These are phyloP conservation scores for Colletotrichum shisoi DNA, from an alignment of 2,329 filamentous ascomycete genomes.

Conservation along the genomic window DNA sequence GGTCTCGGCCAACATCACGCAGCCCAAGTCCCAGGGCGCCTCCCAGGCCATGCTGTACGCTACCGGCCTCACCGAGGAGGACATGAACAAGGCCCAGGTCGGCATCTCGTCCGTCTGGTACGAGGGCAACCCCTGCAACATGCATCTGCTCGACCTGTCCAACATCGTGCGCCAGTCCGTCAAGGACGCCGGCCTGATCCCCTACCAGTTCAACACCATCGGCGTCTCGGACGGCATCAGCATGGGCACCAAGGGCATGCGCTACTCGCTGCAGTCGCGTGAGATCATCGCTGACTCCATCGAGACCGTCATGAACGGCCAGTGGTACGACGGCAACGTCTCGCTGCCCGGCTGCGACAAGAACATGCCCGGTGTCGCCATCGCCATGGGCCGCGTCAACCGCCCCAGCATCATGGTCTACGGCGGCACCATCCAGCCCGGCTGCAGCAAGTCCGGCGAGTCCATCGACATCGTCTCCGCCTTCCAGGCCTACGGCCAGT, in stretches of 20 bases:
- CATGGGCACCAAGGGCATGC: slow-evolving; percentile 98
- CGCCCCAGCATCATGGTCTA: slow-evolving; percentile 97
- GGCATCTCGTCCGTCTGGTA: slow-evolving; percentile 99
- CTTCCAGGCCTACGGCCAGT: slow-evolving; percentile 97
- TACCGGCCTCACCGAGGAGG: slow-evolving; percentile 82
- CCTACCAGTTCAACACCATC: slow-evolving; percentile 99
- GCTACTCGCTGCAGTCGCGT: slow-evolving; percentile 90
- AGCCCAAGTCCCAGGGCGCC: slow-evolving; percentile 96
- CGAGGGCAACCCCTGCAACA: slow-evolving; percentile 98
- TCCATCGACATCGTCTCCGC: slow-evolving; percentile 94
- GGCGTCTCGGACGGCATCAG: slow-evolving; percentile 97
- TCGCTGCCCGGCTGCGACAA: slow-evolving; percentile 98
- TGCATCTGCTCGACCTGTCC: slow-evolving; percentile 94
- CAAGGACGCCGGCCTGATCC: slow-evolving; percentile 77
- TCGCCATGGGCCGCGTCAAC: slow-evolving; percentile 95
- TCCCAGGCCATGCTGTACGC: slow-evolving; percentile 99
- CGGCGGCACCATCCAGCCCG: slow-evolving; percentile 90
- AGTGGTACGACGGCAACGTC: slow-evolving; percentile 98
- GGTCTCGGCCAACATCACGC: slow-evolving; percentile 84
- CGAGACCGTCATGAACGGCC: slow-evolving; percentile 97
- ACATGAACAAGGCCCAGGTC: slow-evolving; percentile 96
- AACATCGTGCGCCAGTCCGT: slow-evolving; percentile 72
- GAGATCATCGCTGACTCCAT: slow-evolving; percentile 98
- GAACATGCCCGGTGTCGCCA: slow-evolving; percentile 95
- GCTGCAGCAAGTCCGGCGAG: slow-evolving; percentile 78